Conservation (phyloP, 352 stramenopile genomes). For the Globisporangium carolinianum region DNA sequence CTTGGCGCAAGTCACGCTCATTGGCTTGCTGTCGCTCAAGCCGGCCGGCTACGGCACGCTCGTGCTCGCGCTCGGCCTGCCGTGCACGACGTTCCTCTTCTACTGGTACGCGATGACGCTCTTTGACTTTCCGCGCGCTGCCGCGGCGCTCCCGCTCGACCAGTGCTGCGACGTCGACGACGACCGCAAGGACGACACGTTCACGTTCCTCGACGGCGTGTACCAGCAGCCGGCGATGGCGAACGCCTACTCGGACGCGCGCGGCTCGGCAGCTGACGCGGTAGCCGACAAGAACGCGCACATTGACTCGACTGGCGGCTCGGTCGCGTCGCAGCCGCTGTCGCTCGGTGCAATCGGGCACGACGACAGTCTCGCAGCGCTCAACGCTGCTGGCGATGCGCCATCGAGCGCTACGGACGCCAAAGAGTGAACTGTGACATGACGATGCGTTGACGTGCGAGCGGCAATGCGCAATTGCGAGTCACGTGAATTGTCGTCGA, state of each 20-base stretch:
- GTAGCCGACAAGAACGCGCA: slow-evolving; percentile 10
- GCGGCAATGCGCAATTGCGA: neutral
- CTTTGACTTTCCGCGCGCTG: slow-evolving; percentile 33
- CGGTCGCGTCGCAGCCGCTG: slow-evolving; percentile 24
- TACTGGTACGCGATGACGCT: slow-evolving; percentile 55
- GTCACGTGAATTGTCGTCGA: too few relatives aligned
- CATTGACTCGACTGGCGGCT: slow-evolving; percentile 14
- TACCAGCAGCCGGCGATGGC: slow-evolving; percentile 66
- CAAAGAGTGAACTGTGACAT: slow-evolving; percentile 2
- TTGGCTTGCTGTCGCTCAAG: slow-evolving; percentile 65
- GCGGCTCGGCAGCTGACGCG: neutral
- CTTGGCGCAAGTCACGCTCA: slow-evolving; percentile 55
- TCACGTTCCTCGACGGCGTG: slow-evolving; percentile 58
- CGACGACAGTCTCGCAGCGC: slow-evolving; percentile 28
- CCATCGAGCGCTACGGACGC: slow-evolving; percentile 8
- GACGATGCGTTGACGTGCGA: neutral
- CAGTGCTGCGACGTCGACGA: slow-evolving; percentile 61
- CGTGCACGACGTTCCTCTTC: slow-evolving; percentile 52
- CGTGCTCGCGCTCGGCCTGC: slow-evolving; percentile 31
- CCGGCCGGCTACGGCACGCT: slow-evolving; percentile 37
- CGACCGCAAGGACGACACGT: slow-evolving; percentile 37
- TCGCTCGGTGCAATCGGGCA: slow-evolving; percentile 20
- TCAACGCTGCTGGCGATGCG: slow-evolving; percentile 33
- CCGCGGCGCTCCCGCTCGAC: slow-evolving; percentile 51
- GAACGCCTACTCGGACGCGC: slow-evolving; percentile 15